phyloP scores from a whole-genome alignment of 768 basidiomycete species.

The Agrocybe praecox region DNA sequence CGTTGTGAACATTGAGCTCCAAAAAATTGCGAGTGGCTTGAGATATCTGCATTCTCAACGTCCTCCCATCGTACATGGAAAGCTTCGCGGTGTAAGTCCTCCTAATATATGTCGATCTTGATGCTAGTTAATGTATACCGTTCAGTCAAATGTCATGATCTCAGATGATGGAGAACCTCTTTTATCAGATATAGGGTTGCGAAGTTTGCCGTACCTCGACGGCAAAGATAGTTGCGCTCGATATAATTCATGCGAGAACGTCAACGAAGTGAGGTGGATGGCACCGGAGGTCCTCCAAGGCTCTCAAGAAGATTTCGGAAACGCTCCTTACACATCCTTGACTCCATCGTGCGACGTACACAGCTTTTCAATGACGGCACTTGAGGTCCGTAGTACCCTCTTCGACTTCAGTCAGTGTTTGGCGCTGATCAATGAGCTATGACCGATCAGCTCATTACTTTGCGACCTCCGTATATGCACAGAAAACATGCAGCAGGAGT shows the following conservation, averaged over 20 bases:
- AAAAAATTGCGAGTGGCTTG: slow-evolving; percentile 23
- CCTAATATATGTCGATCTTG: neutral
- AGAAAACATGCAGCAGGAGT: neutral
- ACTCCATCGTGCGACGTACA: neutral
- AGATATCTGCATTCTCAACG: slow-evolving; percentile 23
- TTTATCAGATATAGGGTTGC: slow-evolving; percentile 24
- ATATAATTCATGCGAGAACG: neutral
- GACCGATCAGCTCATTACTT: neutral
- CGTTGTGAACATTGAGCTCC: slow-evolving; percentile 9
- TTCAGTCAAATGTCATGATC: slow-evolving; percentile 28
- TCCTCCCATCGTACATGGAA: slow-evolving; percentile 28
- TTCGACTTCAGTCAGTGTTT: neutral
- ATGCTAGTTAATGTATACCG: neutral
- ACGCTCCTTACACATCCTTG: neutral
- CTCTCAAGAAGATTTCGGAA: no score
- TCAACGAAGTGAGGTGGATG: slow-evolving; percentile 19
- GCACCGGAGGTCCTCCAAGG: slow-evolving; percentile 24
- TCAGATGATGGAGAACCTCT: slow-evolving; percentile 14
- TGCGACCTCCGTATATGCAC: neutral
- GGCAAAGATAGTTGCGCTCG: neutral
- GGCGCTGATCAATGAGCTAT: no score
- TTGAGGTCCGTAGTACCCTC: neutral
- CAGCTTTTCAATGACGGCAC: slow-evolving; percentile 5
- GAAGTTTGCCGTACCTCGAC: slow-evolving; percentile 8
- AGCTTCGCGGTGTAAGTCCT: slow-evolving; percentile 27